phyloP scores from a whole-genome alignment of 2,329 filamentous ascomycete genomes.

The Neonectria faginata region DNA sequence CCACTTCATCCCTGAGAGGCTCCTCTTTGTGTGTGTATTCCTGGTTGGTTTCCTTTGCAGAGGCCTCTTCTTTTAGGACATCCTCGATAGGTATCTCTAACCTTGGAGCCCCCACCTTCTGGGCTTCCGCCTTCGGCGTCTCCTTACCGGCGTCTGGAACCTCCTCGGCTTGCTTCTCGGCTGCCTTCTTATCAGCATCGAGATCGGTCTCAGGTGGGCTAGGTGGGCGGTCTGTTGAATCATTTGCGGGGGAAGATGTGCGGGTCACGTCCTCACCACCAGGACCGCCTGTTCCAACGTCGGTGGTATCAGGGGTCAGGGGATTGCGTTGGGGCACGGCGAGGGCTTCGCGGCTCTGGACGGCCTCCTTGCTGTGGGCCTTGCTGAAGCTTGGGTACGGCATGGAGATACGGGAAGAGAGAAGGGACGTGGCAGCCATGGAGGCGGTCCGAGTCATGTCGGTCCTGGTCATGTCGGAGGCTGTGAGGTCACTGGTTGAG shows the following conservation, averaged over 20 bases:
- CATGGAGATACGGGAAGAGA: constrained; percentile 62
- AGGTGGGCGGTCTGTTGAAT: constrained; percentile 64
- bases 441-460: constrained; percentile 55
- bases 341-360: constrained; percentile 71
- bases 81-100: constrained; percentile 24
- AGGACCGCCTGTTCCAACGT: constrained; percentile 60
- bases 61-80: constrained; percentile 46
- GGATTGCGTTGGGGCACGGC: constrained; percentile 50
- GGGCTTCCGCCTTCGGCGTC: constrained; percentile 45
- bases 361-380: constrained; percentile 88
- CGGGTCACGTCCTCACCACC: constrained; percentile 38
- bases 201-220: constrained; percentile 74
- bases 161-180: constrained; percentile 37
- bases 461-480: constrained; percentile 57
- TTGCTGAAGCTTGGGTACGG: constrained; percentile 90
- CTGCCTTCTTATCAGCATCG: constrained; percentile 56
- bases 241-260: constrained; percentile 46
- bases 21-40: constrained; percentile 32
- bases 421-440: constrained; percentile 48
- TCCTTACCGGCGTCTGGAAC: constrained; percentile 44
- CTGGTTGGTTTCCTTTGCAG: constrained; percentile 25
- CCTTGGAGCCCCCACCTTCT: constrained; percentile 10
- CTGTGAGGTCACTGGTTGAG: constrained; percentile 62
- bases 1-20: constrained; percentile 45
- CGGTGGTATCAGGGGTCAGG: constrained; percentile 78